A percentile compares a stretch with the other conserved stretches of the same genome.
Conservation (phyloP, 2,329 filamentous ascomycete species). For the Ophioceras dolichostomum region DNA sequence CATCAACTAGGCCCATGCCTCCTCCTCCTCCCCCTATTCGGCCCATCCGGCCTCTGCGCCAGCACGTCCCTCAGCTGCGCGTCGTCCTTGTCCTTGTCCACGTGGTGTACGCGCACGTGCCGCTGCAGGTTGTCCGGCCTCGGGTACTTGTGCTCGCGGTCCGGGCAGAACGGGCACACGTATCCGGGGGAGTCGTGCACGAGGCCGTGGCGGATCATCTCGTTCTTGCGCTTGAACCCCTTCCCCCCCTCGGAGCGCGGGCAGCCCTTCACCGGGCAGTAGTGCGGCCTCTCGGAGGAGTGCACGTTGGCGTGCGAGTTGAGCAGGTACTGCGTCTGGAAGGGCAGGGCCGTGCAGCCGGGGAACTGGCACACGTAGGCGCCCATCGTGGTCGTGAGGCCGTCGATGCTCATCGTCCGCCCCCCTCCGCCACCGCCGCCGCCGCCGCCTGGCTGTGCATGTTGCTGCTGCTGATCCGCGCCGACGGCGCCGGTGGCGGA, state of each 20-base stretch:
- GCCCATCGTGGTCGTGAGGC: conserved; percentile 37
- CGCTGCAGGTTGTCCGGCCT: conserved; percentile 91
- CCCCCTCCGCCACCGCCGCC: conserved; percentile 19
- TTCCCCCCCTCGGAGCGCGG: conserved; percentile 51
- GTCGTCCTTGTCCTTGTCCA: conserved; percentile 84
- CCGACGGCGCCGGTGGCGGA: not conserved
- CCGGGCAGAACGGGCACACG: conserved; percentile 89
- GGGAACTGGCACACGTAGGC: conserved; percentile 44
- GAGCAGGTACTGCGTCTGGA: conserved; percentile 65
- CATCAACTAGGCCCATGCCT: conserved; percentile 2
- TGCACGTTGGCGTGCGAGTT: conserved; percentile 71
- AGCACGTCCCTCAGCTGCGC: conserved; percentile 70
- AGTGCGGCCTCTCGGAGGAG: conserved; percentile 52
- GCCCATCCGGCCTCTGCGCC: conserved; percentile 73
- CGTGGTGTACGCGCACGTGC: conserved; percentile 89
- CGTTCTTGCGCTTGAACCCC: conserved; percentile 61
- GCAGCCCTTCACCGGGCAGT: conserved; percentile 50
- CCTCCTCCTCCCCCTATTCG: conserved; percentile 66
- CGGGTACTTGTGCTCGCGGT: conserved; percentile 88
- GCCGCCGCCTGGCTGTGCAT: conserved; percentile 21
- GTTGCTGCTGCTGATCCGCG: conserved; percentile 10
- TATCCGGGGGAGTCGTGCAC: conserved; percentile 94
- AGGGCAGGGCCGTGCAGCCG: conserved; percentile 60
- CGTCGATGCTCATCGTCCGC: conserved; percentile 44
- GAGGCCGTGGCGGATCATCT: conserved; percentile 66